These are phyloP conservation scores for Fraxinus cuspidata DNA, from an alignment of 257 asterid genomes.

Conservation along the genomic window DNA sequence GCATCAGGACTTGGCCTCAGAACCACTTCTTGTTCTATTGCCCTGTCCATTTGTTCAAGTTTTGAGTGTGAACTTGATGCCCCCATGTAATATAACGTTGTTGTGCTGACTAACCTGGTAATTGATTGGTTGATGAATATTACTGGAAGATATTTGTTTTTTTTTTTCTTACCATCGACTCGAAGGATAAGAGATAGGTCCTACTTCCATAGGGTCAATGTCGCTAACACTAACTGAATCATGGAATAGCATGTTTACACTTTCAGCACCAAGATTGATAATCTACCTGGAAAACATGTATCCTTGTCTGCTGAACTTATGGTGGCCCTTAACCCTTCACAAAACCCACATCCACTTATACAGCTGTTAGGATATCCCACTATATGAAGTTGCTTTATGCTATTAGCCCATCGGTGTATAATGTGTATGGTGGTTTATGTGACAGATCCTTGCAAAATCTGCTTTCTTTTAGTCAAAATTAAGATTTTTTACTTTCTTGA, in stretches of 20 bases:
- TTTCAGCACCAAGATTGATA: neutral
- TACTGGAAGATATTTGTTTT: neutral
- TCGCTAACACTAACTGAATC: neutral
- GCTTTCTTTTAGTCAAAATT: neutral
- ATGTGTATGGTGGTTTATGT: no score
- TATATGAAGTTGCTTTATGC: no score
- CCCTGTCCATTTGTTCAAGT: neutral
- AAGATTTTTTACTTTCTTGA: neutral
- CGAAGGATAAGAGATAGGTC: neutral
- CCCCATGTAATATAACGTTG: neutral
- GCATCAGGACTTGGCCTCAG: neutral
- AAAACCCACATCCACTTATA: no score
- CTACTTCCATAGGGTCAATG: neutral
- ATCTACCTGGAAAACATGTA: conserved; percentile 3
- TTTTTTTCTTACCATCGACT: neutral
- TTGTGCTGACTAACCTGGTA: neutral
- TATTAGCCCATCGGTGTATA: no score
- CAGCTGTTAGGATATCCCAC: no score
- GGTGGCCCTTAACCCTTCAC: no score
- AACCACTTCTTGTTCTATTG: neutral
- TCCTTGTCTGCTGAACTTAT: no score
- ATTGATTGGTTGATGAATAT: no score
- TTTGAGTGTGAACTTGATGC: no score
- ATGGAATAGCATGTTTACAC: neutral
- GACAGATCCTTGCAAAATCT: no score